Base-by-base conservation (phyloP, 2,329 filamentous ascomycete genomes). In the Paramyrothecium roridum region DNA sequence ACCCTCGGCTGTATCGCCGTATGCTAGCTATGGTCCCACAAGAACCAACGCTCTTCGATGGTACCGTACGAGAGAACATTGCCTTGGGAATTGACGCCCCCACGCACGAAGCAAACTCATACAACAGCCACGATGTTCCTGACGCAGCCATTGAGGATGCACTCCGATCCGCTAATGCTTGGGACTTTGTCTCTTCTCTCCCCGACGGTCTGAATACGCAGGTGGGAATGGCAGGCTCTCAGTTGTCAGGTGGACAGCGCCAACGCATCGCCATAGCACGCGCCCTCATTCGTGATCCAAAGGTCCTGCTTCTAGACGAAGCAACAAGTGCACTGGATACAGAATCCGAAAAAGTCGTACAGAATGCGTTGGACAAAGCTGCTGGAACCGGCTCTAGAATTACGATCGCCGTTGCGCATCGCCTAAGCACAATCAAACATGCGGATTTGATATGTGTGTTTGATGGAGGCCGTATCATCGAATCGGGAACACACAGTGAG, bases 21-120 rank as follows among this genome's bases (percentile, higher is more conserved):
- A 69, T 78, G 34, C 75, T 86, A 12, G 75, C 81, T 2, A 73
- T 85, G 3, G 83, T 86, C 2, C 78, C 82, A 56, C 83, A 86
- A 63, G 81, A 85, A 54, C 80, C 81, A 0, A 79, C 79, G 2
- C 81, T 99, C 3, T 92, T 93, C 71, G 91, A 87, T 3, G 90
- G 90, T 21, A 87, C 88, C 0, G 88, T 93, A 61, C 88, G 89
- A 3, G 89, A 93, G 66, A 95, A 95, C 62, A 97, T 99, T 45
- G 6, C 23, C 26, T 3, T 76, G 76, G 26, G 45, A 43, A 23
- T 48, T 40, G 26, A 30, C 45, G 16, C 73, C 59, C 56, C 50
- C 60, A n/a, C n/a, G n/a, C n/a, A n/a, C n/a, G n/a, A n/a, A n/a
- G n/a, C n/a, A n/a, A n/a, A n/a, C n/a, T n/a, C n/a, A n/a, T n/a